phyloP scores from a whole-genome alignment of 73 alveolate species.

The Paramecium primaurelia region DNA sequence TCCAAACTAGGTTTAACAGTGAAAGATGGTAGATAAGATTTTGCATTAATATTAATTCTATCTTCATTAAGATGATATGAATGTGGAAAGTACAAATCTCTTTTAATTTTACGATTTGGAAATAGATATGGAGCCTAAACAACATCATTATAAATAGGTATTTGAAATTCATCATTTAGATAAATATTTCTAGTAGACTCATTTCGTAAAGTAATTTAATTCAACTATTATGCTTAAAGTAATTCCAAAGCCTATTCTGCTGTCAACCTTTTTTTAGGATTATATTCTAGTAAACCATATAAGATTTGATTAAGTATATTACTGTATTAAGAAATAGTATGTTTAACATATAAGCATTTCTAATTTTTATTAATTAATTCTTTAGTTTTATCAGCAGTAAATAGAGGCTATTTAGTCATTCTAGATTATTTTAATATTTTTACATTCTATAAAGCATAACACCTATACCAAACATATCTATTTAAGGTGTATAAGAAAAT shows the following conservation, averaged over 20 bases:
- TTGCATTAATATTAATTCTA: background rate
- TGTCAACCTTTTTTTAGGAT: background rate
- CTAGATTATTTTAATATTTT: background rate
- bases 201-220: background rate
- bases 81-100: background rate
- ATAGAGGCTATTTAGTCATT: background rate
- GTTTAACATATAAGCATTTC: background rate
- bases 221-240: background rate
- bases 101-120: background rate
- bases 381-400: conserved; percentile 2
- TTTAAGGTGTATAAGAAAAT: background rate
- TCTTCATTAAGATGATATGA: background rate
- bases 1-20: background rate
- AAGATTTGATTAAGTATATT: background rate
- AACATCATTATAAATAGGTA: background rate
- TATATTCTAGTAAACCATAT: background rate
- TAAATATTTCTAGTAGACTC: background rate
- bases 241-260: conserved; percentile 4
- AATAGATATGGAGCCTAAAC: background rate
- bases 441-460: background rate
- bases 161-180: background rate
- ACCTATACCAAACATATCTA: conserved; percentile 24
- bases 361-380: background rate
- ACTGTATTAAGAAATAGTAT: background rate
- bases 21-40: conserved; percentile 4